Evolutionary conservation across 208 protist species (phyloP).

Genomic region (Crithidia fasciculata): DNA sequence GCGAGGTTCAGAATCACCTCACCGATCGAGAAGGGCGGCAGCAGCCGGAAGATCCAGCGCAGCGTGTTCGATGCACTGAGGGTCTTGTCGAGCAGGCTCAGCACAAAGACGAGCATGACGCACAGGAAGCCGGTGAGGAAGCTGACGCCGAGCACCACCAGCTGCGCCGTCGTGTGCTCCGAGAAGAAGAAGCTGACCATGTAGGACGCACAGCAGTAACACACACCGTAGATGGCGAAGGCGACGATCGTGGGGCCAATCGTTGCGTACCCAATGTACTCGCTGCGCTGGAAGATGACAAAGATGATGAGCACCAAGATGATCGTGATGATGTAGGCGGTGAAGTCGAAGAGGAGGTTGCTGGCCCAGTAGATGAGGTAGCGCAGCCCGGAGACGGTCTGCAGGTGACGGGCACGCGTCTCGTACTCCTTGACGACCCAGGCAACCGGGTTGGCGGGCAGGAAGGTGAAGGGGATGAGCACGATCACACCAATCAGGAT

Average conservation of each 20-base stretch:
- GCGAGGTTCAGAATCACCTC: slow-evolving; percentile 70
- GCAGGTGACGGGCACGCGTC: slow-evolving; percentile 73
- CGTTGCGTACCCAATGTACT: slow-evolving; percentile 48
- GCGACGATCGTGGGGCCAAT: slow-evolving; percentile 43
- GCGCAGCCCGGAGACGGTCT: slow-evolving; percentile 72
- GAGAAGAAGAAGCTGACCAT: slow-evolving; percentile 61
- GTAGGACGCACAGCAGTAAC: slow-evolving; percentile 45
- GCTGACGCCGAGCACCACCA: slow-evolving; percentile 52
- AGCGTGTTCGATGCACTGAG: slow-evolving; percentile 38
- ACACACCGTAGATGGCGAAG: slow-evolving; percentile 55
- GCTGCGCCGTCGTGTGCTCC: slow-evolving; percentile 61
- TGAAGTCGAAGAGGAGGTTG: slow-evolving; percentile 73
- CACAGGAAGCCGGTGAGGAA: slow-evolving; percentile 73
- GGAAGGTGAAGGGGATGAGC: slow-evolving; percentile 74
- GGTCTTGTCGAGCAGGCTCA: slow-evolving; percentile 42
- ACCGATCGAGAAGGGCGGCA: slow-evolving; percentile 64
- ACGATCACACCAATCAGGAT: slow-evolving; percentile 57
- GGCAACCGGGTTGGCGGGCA: slow-evolving; percentile 66
- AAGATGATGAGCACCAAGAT: slow-evolving; percentile 47
- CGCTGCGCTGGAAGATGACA: slow-evolving; percentile 47
- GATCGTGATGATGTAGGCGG: slow-evolving; percentile 46
- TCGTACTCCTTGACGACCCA: slow-evolving; percentile 85
- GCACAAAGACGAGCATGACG: slow-evolving; percentile 55
- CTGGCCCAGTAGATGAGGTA: slow-evolving; percentile 74
- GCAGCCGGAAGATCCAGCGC: slow-evolving; percentile 51